Evolutionary conservation across 2,329 filamentous ascomycete species (phyloP).

Genomic region (Periconia sp.): DNA sequence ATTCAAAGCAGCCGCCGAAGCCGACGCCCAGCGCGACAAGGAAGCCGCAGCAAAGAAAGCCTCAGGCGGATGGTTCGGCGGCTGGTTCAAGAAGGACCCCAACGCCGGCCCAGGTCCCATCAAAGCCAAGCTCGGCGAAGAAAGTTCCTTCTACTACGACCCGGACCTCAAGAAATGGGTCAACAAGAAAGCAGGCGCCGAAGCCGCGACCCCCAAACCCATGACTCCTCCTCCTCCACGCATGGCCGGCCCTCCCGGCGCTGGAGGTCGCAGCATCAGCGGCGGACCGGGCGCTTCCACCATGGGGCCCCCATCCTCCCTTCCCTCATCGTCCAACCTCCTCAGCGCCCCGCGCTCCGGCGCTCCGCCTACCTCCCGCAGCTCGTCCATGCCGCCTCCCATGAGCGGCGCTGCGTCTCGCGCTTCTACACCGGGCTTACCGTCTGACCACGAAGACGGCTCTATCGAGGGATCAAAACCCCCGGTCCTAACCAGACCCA

Average conservation of each 20-base stretch:
- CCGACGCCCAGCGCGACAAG: constrained; percentile 62
- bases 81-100: constrained; percentile 80
- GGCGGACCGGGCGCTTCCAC: constrained; percentile 29
- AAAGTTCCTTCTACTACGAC: constrained; percentile 91
- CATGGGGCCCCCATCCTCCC: constrained; percentile 15
- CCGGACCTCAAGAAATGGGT: constrained; percentile 97
- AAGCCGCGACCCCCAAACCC: constrained; percentile 58
- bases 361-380: constrained; percentile 25
- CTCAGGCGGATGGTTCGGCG: constrained; percentile 74
- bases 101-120: constrained; percentile 69
- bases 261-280: constrained; percentile 4
- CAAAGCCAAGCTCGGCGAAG: constrained; percentile 89
- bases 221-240: constrained; percentile 76
- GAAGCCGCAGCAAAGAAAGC: constrained; percentile 46
- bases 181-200: constrained; percentile 82
- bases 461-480: constrained; percentile 18
- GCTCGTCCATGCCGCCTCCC: constrained; percentile 41
- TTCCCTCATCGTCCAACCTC: constrained; percentile 8
- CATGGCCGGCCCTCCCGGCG: constrained; percentile 52
- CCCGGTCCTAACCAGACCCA: constrained; percentile 27
- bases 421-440: constrained; percentile 35
- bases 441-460: constrained; percentile 31
- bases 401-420: constrained; percentile 28
- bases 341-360: constrained; percentile 12
- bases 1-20: constrained; percentile 79